Evolutionary conservation across 768 basidiomycete species (phyloP).

Genomic region (Suillus sp.): DNA sequence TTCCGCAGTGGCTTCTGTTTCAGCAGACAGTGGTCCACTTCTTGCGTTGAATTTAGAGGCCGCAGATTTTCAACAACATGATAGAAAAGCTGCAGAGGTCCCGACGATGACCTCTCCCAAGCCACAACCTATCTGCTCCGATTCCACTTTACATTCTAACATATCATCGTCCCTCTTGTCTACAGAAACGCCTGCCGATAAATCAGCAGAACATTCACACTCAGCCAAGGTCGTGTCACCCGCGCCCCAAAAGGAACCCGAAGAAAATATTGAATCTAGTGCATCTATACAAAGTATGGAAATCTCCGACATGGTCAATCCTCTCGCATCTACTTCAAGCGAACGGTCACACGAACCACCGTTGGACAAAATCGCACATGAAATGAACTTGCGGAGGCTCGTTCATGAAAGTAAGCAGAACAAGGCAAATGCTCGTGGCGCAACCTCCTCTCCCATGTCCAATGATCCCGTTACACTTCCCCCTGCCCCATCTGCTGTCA

Average conservation of each 20-base stretch:
- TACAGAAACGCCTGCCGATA: not conserved
- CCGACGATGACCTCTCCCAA: not conserved
- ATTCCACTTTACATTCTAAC: not conserved
- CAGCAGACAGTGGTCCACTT: not conserved
- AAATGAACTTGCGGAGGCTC: conserved; percentile 34
- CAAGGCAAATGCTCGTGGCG: conserved; percentile 38
- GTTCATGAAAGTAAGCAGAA: conserved; percentile 40
- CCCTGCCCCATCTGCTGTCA: conserved; percentile 9
- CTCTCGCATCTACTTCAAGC: conserved; percentile 5
- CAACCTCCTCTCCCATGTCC: conserved; percentile 1
- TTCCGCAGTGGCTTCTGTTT: not conserved
- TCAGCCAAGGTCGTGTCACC: conserved; percentile 21
- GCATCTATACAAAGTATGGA: conserved; percentile 37
- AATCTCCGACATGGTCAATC: not conserved
- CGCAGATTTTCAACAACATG: not conserved
- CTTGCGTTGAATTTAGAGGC: not conserved
- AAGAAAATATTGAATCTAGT: conserved; percentile 42
- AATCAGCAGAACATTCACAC: not conserved
- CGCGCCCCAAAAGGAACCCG: conserved; percentile 47
- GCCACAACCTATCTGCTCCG: not conserved
- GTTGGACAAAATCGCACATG: conserved; percentile 40
- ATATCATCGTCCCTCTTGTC: not conserved
- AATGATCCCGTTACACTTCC: conserved; percentile 1
- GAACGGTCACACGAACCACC: conserved; percentile 6
- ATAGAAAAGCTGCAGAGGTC: not conserved